Percentiles rank a stretch among this genome's conserved stretches.
Evolutionary conservation across 306 rosid genomes (phyloP).

Genomic region (Comarum palustre): DNA sequence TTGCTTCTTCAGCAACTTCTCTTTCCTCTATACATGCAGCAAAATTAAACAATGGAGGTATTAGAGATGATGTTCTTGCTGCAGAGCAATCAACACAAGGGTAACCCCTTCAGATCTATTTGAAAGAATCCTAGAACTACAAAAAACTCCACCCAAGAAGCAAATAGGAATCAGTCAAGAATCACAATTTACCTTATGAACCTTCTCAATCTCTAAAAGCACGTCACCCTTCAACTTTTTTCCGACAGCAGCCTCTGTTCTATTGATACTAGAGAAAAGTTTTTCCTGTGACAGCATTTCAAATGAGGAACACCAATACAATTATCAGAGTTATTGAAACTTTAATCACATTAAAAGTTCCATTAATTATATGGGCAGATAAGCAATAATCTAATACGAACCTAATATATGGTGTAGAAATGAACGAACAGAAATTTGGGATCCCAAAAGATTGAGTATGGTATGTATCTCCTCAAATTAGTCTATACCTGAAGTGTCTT

Average conservation of each 20-base stretch:
- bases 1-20: constrained; percentile 88
- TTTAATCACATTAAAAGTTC: background rate
- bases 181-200: constrained; percentile 70
- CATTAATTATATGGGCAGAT: background rate
- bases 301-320: constrained; percentile 23
- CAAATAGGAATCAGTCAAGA: constrained; percentile 10
- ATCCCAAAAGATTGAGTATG: background rate
- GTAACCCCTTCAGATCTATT: constrained; percentile 1
- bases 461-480: background rate
- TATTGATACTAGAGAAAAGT: constrained; percentile 85
- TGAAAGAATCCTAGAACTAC: background rate
- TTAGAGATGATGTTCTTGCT: constrained; percentile 13
- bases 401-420: background rate
- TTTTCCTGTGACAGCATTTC: constrained; percentile 63
- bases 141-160: constrained; percentile 19
- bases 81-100: background rate
- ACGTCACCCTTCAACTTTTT: constrained; percentile 89
- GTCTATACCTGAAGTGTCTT: background rate
- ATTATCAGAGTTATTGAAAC: background rate
- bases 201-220: constrained; percentile 98
- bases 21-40: constrained; percentile 65
- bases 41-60: constrained; percentile 17
- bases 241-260: constrained; percentile 83
- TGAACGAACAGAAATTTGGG: background rate
- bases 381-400: background rate